Conservation (phyloP, 1,284 basidiomycete genomes). For the Apiotrichum gamsii region DNA sequence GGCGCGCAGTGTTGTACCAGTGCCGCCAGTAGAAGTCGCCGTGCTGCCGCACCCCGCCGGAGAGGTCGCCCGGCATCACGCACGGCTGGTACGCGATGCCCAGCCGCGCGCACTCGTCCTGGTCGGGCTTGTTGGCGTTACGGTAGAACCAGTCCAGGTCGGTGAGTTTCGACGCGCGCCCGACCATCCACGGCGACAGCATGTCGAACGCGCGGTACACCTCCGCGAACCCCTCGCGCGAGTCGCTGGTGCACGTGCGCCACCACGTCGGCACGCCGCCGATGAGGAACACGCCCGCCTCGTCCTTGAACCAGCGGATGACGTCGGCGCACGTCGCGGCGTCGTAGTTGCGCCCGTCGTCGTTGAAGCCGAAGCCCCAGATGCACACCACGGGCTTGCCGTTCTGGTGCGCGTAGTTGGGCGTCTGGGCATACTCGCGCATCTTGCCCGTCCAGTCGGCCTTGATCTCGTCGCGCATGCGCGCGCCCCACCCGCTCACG, state of each 20-base stretch:
- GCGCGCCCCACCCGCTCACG: slow-evolving; percentile 8
- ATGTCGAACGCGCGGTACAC: slow-evolving; percentile 17
- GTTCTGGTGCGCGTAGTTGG: slow-evolving; percentile 13
- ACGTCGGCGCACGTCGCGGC: slow-evolving; percentile 11
- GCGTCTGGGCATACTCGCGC: slow-evolving; percentile 3
- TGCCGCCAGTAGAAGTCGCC: slow-evolving; percentile 22
- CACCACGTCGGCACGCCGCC: slow-evolving; percentile 21
- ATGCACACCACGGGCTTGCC: slow-evolving; percentile 17
- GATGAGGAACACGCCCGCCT: slow-evolving; percentile 9
- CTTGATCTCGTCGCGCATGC: slow-evolving; percentile 9
- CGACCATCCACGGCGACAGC: slow-evolving; percentile 21
- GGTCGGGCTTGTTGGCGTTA: slow-evolving; percentile 8
- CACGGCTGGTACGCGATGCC: slow-evolving; percentile 19
- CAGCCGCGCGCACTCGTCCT: slow-evolving; percentile 2
- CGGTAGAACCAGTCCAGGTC: slow-evolving; percentile 11
- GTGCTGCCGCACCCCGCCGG: slow-evolving; percentile 5
- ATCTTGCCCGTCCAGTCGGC: slow-evolving; percentile 15
- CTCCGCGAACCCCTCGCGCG: slow-evolving; percentile 5
- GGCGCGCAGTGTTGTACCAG: slow-evolving; percentile 12
- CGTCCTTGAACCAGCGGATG: slow-evolving; percentile 14
- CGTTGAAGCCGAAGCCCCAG: slow-evolving; percentile 21
- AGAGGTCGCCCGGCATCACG: slow-evolving; percentile 19
- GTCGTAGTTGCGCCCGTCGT: slow-evolving; percentile 7
- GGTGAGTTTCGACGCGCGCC: slow-evolving; percentile 8
- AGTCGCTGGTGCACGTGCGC: slow-evolving; percentile 11